Evolutionary conservation across 345 rosid species (phyloP).

Genomic region (Euclidium syriacum): DNA sequence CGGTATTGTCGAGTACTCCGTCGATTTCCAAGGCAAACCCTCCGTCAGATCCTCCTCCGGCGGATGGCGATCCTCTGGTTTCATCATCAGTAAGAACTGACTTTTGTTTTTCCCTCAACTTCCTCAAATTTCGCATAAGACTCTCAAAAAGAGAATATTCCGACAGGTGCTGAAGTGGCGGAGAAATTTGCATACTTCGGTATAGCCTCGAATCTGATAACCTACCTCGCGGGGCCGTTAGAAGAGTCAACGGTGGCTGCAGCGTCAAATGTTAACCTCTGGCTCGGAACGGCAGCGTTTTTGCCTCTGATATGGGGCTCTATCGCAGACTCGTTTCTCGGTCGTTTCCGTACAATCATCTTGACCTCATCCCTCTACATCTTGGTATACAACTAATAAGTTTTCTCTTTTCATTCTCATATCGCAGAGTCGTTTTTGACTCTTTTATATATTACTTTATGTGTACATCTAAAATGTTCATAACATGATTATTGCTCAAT

Average conservation of each 20-base stretch:
- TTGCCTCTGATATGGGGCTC: conserved; percentile 42
- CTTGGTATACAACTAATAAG: background rate
- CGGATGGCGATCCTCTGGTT: conserved; percentile 3
- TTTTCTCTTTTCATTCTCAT: background rate
- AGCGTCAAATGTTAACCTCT: conserved; percentile 40
- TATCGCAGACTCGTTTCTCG: conserved; percentile 44
- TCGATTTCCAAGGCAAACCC: conserved; percentile 13
- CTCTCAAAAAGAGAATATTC: background rate
- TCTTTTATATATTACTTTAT: no score
- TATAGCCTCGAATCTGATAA: conserved; percentile 33
- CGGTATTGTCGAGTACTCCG: background rate
- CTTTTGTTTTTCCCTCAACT: background rate
- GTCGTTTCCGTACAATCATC: conserved; percentile 43
- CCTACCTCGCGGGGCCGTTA: conserved; percentile 39
- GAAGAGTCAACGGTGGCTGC: conserved; percentile 42
- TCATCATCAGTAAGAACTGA: background rate
- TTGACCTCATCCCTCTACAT: conserved; percentile 34
- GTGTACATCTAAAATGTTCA: no score
- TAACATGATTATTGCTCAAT: no score
- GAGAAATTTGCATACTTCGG: conserved; percentile 44
- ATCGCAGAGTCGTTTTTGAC: no score
- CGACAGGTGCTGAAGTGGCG: conserved; percentile 35
- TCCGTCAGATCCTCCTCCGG: conserved; percentile 3
- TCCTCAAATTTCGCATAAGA: background rate
- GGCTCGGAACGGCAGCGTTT: conserved; percentile 36